Base-by-base conservation (phyloP, 2,329 filamentous ascomycete genomes). In the Seiridium cupressi region DNA sequence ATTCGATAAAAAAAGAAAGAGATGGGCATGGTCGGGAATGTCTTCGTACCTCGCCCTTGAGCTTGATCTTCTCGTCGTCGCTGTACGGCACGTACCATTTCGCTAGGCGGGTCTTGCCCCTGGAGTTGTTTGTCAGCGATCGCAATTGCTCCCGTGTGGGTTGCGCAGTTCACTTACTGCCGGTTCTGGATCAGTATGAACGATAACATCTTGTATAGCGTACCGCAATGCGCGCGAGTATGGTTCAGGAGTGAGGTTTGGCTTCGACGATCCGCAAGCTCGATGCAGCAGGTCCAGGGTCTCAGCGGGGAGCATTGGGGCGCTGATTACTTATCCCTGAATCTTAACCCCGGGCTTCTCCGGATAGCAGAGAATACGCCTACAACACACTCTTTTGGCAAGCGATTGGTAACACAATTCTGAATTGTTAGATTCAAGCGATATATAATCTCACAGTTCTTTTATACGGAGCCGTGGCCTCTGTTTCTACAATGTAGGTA, bases 1-100 rank as follows among this genome's bases (percentile, higher is more conserved):
- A 26, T 26, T 26, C 18, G 18, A 26, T 26, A 26, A 26, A 26
- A 26, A 26, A 26, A 26, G 18, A 26, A 26, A 26, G 18, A 26
- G 69, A 54, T n/a, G 18, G 44, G 34, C 18, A 26, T 18, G 53
- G 54, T 18, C 35, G 9, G 32, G 32, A 31, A 38, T 36, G 18
- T 55, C 11, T 56, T 38, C 80, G 60, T 79, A 92, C 91, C 81
- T 99, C 95, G 84, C 95, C 95, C 79, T 99, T 99, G 70, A 99
- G 84, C 80, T 97, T 97, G 76, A 99, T 92, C 82, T 99, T 99
- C 76, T 99, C 93, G 76, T 98, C 94, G 82, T 99, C 95, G 78
- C 89, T 96, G 82, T 97, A 99, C 63, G 95, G 94, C 67, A 91
- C 92, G 82, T 99, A 99, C 94, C 94, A 99, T 81, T 99, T 99